Evolutionary conservation across 345 rosid genomes (phyloP), one percentile per base, ranked within the genome.

Genomic region (Linum usitatissimum): DNA sequence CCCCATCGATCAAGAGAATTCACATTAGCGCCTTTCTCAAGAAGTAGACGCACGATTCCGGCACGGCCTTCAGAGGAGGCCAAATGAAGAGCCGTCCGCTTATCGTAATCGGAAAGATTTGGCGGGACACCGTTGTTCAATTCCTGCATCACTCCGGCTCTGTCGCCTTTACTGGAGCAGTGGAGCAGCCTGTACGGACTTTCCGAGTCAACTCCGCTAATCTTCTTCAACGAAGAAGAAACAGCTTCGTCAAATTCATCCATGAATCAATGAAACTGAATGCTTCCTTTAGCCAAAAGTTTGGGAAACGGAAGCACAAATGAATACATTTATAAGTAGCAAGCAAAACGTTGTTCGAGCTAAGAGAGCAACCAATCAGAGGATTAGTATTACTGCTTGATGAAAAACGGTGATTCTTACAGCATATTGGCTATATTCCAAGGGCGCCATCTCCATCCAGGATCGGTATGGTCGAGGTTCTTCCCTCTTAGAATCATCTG

Each of bases 71-170:
- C 85, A 36, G 77, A 80, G 17, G 86, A 75, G 9, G 91, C 85
- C 63, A 82, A 72, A 77, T 80, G 87, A 67, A 85, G 87, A 62
- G 87, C 91, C 18, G 91, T 82, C 62, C 87, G 79, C 79, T 67
- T 77, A 55, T 85, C 84, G 59, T 85, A 85, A 65, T 85, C 87
- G 13, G 73, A 76, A 42, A 76, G 69, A 65, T 77, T 79, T 28
- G 81, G 81, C 40, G 76, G 56, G 15, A 74, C 84, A 0, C 86
- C 84, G 69, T 79, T 82, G 60, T 79, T 78, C 53, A 80, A 53
- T 59, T 82, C 87, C 70, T 76, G 77, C 60, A 80, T 58, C 28
- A 82, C 87, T 15, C 90, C 85, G 3, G 63, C 68, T 62, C 55
- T 78, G 62, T 82, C 83, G 0, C 84, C 84, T 59, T 76, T 80